Conservation (phyloP, 2,329 filamentous ascomycete genomes). For the Diaporthe vexans region DNA sequence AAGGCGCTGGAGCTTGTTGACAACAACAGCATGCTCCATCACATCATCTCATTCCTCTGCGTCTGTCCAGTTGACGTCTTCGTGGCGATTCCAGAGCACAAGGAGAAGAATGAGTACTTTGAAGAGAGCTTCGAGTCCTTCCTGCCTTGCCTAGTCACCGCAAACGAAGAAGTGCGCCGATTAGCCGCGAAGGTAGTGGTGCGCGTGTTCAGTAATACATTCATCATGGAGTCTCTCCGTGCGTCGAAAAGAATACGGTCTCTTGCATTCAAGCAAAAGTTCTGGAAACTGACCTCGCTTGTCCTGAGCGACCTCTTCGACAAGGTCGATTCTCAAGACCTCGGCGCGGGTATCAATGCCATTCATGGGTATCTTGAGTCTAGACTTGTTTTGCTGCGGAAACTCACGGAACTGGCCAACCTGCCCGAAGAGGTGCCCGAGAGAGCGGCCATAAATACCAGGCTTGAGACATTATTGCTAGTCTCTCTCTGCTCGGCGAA, state of each 20-base stretch:
- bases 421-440: slow-evolving; percentile 69
- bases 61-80: slow-evolving; percentile 66
- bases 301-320: slow-evolving; percentile 65
- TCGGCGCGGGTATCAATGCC: slow-evolving; percentile 59
- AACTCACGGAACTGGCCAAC: slow-evolving; percentile 67
- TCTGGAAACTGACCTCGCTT: slow-evolving; percentile 68
- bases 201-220: slow-evolving; percentile 59
- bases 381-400: slow-evolving; percentile 62
- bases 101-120: slow-evolving; percentile 54
- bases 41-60: slow-evolving; percentile 70
- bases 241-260: slow-evolving; percentile 55
- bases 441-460: slow-evolving; percentile 65
- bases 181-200: slow-evolving; percentile 63
- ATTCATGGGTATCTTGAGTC: slow-evolving; percentile 71
- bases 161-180: slow-evolving; percentile 63
- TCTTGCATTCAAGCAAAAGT: slow-evolving; percentile 56
- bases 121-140: slow-evolving; percentile 65
- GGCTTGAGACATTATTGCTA: slow-evolving; percentile 73
- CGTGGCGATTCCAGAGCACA: slow-evolving; percentile 54
- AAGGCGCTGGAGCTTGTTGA: slow-evolving; percentile 57
- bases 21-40: slow-evolving; percentile 61
- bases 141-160: slow-evolving; percentile 67
- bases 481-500: slow-evolving; percentile 76
- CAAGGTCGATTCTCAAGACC: slow-evolving; percentile 58
- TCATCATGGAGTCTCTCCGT: slow-evolving; percentile 53